Evolutionary conservation across 2,329 filamentous ascomycete genomes (phyloP).

Genomic region (Penicillium expansum): DNA sequence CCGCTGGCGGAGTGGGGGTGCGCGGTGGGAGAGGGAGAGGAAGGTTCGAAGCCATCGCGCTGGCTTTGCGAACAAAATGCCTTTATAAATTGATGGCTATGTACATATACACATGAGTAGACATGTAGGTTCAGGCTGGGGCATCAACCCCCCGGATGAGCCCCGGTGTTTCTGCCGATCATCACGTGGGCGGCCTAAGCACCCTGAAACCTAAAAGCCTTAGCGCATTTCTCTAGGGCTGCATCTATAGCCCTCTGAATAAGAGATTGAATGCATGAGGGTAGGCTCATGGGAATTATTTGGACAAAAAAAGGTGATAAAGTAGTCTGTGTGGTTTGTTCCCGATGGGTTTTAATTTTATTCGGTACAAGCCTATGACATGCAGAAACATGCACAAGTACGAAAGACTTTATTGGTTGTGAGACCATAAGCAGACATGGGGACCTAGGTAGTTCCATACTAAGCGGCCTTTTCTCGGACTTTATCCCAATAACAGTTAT

Average conservation of each 20-base stretch:
- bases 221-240: background rate
- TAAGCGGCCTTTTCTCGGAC: background rate
- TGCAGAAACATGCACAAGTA: slow-evolving; percentile 1
- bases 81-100: slow-evolving; percentile 2
- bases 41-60: slow-evolving; percentile 57
- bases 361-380: background rate
- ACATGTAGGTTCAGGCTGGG: background rate
- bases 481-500: background rate
- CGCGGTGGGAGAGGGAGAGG: slow-evolving; percentile 60
- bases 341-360: background rate
- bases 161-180: slow-evolving; percentile 8
- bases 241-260: background rate
- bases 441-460: background rate
- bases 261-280: background rate
- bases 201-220: background rate
- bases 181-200: slow-evolving; percentile 9
- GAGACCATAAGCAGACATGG: background rate
- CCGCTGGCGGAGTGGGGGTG: slow-evolving; percentile 63
- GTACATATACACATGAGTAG: slow-evolving; percentile 1
- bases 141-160: slow-evolving; percentile 3
- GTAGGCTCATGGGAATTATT: slow-evolving; percentile 5
- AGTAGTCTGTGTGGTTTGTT: too few relatives aligned
- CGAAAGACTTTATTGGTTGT: background rate
- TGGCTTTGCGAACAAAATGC: slow-evolving; percentile 13
- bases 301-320: background rate